phyloP scores from a whole-genome alignment of 2,329 filamentous ascomycete species.

The Cercospora berteroae region DNA sequence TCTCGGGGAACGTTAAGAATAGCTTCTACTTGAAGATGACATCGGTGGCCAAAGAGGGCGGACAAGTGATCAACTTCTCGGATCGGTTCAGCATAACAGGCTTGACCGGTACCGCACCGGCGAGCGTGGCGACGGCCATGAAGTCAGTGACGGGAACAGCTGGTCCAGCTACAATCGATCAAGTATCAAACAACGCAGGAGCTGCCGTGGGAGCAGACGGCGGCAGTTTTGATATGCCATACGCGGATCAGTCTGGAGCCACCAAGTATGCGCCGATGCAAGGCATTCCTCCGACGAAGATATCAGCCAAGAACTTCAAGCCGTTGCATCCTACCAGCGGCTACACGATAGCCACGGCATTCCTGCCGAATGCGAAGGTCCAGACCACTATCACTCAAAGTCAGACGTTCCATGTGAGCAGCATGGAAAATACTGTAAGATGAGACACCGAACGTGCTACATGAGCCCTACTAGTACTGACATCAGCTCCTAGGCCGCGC shows the following conservation, averaged over 20 bases:
- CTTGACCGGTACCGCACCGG: conserved; percentile 61
- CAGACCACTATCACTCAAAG: conserved; percentile 53
- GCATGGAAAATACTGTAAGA: conserved; percentile 60
- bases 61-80: conserved; percentile 59
- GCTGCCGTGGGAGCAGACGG: conserved; percentile 23
- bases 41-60: conserved; percentile 54
- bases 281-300: conserved; percentile 57
- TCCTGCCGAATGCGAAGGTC: conserved; percentile 46
- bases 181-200: conserved; percentile 30
- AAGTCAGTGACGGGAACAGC: conserved; percentile 40
- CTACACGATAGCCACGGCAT: conserved; percentile 53
- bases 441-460: background rate
- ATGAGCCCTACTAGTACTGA: conserved; percentile 5
- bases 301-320: conserved; percentile 52
- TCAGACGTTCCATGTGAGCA: conserved; percentile 52
- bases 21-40: conserved; percentile 60
- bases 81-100: conserved; percentile 61
- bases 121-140: conserved; percentile 40
- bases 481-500: conserved; percentile 48
- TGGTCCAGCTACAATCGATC: conserved; percentile 40
- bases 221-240: conserved; percentile 45
- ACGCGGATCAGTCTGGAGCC: conserved; percentile 55
- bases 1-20: conserved; percentile 44
- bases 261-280: conserved; percentile 64
- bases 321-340: conserved; percentile 57